These are phyloP conservation scores for Eragrostis tef DNA, from an alignment of 202 grass and related monocot species.

Conservation along the genomic window DNA sequence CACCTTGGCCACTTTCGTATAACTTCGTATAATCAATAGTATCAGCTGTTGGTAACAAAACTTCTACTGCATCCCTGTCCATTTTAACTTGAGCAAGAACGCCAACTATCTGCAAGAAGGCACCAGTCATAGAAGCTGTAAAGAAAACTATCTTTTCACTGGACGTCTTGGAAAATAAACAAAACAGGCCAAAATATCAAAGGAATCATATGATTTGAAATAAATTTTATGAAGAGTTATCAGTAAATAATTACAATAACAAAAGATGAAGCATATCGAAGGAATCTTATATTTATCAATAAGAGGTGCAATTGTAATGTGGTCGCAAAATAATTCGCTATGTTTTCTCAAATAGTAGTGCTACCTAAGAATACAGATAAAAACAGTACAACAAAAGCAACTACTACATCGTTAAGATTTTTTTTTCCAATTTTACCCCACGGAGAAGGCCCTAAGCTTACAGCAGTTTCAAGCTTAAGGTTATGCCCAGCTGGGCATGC, in stretches of 20 bases:
- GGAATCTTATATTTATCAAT: too few species aligned
- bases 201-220: constrained; percentile 15
- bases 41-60: constrained; percentile 62
- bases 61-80: constrained; percentile 75
- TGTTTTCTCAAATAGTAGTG: constrained; percentile 19
- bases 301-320: constrained; percentile 8
- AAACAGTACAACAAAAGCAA: constrained; percentile 1
- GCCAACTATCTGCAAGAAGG: constrained; percentile 65
- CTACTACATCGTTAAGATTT: not conserved
- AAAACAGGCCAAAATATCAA: constrained; percentile 16
- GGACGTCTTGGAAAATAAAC: constrained; percentile 6
- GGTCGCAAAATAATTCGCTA: constrained; percentile 17
- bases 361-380: not conserved
- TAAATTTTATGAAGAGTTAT: not conserved
- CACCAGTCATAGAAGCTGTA: constrained; percentile 29
- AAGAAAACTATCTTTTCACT: constrained; percentile 17
- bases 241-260: not conserved
- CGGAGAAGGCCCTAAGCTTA: constrained; percentile 1
- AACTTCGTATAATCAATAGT: too few species aligned
- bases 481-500: not conserved
- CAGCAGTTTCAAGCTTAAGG: constrained; percentile 6
- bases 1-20: constrained; percentile 80
- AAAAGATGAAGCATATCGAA: not conserved
- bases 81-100: constrained; percentile 85
- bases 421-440: not conserved